Evolutionary conservation across 2,329 filamentous ascomycete species (phyloP).

Genomic region (Talaromyces sp.): DNA sequence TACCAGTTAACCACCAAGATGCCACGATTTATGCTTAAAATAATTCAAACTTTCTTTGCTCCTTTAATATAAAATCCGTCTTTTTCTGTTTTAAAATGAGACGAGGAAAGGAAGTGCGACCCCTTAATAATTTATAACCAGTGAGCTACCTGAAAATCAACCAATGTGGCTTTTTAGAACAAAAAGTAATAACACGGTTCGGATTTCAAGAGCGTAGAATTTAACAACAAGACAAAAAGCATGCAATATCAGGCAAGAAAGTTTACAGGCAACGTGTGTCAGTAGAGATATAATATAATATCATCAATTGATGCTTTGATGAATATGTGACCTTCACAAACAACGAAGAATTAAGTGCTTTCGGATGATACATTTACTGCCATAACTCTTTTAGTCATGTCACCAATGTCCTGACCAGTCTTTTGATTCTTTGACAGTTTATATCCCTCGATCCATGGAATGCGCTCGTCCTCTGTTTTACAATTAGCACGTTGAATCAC

Average conservation of each 20-base stretch:
- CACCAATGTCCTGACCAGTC: neutral
- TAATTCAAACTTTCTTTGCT: neutral
- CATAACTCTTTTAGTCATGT: neutral
- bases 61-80: neutral
- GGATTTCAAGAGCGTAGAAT: neutral
- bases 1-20: neutral
- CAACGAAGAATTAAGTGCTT: neutral
- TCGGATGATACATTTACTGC: slow-evolving; percentile 3
- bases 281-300: neutral
- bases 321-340: neutral
- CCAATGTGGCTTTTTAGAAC: too few species aligned
- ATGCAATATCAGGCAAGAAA: neutral
- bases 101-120: neutral
- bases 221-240: neutral
- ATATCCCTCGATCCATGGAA: slow-evolving; percentile 11
- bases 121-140: neutral
- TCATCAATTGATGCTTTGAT: neutral
- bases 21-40: neutral
- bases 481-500: neutral
- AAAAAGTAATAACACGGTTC: neutral
- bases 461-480: slow-evolving; percentile 7
- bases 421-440: neutral
- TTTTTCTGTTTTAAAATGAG: neutral
- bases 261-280: neutral
- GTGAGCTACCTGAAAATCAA: neutral